Conservation (phyloP, 441 rosid species). For the Pelargonium fulgidum region DNA sequence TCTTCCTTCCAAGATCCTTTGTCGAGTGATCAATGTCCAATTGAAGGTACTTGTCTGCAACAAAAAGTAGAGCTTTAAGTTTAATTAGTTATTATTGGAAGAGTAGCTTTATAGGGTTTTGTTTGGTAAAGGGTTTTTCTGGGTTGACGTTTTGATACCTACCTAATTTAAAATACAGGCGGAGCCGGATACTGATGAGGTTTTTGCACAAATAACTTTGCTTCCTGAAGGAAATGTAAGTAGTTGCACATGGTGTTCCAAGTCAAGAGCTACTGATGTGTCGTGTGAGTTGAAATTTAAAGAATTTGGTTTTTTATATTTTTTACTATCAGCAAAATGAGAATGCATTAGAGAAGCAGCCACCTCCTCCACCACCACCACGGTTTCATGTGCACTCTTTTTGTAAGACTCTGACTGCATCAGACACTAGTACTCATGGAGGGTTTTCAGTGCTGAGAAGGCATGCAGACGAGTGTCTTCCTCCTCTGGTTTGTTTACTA, state of each 20-base stretch:
- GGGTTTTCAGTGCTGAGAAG: constrained; percentile 97
- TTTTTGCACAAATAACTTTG: constrained; percentile 88
- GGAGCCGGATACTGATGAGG: constrained; percentile 92
- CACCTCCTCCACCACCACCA: constrained; percentile 49
- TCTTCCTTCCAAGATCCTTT: constrained; percentile 75
- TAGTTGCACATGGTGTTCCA: neutral
- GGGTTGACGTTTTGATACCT: constrained; percentile 5
- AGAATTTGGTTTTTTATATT: neutral
- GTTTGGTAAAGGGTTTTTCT: neutral
- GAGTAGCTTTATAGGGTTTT: neutral
- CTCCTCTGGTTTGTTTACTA: constrained; percentile 65
- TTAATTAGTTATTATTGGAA: neutral
- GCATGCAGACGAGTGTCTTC: constrained; percentile 96
- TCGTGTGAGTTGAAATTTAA: constrained; percentile 8
- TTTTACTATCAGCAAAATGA: constrained; percentile 56
- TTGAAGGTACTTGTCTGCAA: constrained; percentile 41
- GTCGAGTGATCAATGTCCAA: constrained; percentile 75
- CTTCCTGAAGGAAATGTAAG: constrained; percentile 61
- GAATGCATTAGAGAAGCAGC: constrained; percentile 47
- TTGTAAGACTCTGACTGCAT: constrained; percentile 94
- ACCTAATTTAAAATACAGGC: constrained; percentile 41
- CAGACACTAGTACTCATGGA: constrained; percentile 97
- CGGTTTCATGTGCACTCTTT: constrained; percentile 87
- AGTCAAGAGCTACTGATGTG: neutral
- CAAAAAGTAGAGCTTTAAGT: neutral